Evolutionary conservation across 192 early-diverging fungal genomes (phyloP).

Genomic region (Backusella liffmaniae): DNA sequence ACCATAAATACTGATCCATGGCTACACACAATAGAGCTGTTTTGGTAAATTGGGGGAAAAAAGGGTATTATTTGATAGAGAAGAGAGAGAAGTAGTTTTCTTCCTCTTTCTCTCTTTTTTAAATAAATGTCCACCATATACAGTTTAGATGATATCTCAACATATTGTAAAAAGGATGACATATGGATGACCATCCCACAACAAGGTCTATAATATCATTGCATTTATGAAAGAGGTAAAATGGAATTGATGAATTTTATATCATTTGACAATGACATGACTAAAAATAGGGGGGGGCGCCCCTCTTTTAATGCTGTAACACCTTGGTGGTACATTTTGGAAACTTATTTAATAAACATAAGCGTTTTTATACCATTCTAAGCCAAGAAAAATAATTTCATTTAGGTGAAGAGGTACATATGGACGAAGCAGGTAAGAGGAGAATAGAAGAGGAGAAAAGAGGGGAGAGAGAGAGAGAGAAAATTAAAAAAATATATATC

Average conservation of each 20-base stretch:
- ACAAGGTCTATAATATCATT: conserved; percentile 74
- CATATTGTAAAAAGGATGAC: conserved; percentile 67
- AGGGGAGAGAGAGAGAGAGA: neutral
- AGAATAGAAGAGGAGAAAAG: too few relatives aligned
- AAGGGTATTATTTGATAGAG: too few relatives aligned
- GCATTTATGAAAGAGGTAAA: conserved; percentile 67
- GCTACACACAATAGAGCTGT: neutral
- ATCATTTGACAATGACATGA: conserved; percentile 37
- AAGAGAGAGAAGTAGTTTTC: too few relatives aligned
- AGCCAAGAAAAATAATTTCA: too few relatives aligned
- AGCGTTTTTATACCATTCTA: neutral
- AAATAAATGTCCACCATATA: neutral
- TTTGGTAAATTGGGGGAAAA: neutral
- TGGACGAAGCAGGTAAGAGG: neutral
- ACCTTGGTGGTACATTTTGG: conserved; percentile 11
- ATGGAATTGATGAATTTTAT: neutral
- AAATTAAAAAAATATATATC: too few relatives aligned
- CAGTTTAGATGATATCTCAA: conserved; percentile 60
- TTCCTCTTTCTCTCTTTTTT: neutral
- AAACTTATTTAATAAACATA: neutral
- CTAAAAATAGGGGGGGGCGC: conserved; percentile 59
- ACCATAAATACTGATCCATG: neutral
- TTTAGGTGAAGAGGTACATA: neutral
- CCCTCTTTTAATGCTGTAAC: conserved; percentile 43
- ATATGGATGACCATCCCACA: conserved; percentile 74